Conservation (phyloP, 805 yeast genomes). For the Hanseniaspora jakobsenii region DNA sequence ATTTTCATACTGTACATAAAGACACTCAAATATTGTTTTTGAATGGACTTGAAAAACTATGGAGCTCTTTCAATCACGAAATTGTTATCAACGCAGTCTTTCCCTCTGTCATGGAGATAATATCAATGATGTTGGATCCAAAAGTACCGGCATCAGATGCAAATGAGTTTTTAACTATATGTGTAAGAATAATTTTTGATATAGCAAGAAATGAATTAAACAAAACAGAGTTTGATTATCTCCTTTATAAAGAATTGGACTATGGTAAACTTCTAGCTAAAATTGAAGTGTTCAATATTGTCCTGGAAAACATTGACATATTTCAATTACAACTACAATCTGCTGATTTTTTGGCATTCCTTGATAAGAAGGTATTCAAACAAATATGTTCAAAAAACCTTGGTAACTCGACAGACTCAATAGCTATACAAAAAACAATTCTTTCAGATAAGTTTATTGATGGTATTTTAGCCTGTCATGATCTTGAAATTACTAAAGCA, state of each 20-base stretch:
- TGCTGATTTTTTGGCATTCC: slow-evolving; percentile 34
- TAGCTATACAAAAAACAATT: slow-evolving; percentile 19
- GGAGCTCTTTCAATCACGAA: slow-evolving; percentile 23
- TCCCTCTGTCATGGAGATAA: slow-evolving; percentile 26
- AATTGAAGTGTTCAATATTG: slow-evolving; percentile 24
- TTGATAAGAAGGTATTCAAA: slow-evolving; percentile 20
- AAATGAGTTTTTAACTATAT: no score
- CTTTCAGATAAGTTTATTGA: slow-evolving; percentile 29
- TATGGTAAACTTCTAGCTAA: slow-evolving; percentile 18
- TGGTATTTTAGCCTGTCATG: slow-evolving; percentile 18
- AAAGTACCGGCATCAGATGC: no score
- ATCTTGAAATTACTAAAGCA: slow-evolving; percentile 43
- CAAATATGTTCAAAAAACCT: slow-evolving; percentile 17
- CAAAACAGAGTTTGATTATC: not conserved
- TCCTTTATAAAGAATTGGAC: not conserved
- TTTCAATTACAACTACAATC: slow-evolving; percentile 40
- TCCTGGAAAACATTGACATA: slow-evolving; percentile 38
- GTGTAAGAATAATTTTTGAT: slow-evolving; percentile 20
- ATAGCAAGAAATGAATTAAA: not conserved
- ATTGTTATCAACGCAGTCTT: slow-evolving; percentile 23
- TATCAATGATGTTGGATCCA: slow-evolving; percentile 23
- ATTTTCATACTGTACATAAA: slow-evolving; percentile 29
- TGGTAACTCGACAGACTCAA: slow-evolving; percentile 13
- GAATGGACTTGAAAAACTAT: slow-evolving; percentile 15
- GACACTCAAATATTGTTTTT: slow-evolving; percentile 16